Conservation (phyloP, 176 grass and related monocot genomes). For the Zea luxurians region DNA sequence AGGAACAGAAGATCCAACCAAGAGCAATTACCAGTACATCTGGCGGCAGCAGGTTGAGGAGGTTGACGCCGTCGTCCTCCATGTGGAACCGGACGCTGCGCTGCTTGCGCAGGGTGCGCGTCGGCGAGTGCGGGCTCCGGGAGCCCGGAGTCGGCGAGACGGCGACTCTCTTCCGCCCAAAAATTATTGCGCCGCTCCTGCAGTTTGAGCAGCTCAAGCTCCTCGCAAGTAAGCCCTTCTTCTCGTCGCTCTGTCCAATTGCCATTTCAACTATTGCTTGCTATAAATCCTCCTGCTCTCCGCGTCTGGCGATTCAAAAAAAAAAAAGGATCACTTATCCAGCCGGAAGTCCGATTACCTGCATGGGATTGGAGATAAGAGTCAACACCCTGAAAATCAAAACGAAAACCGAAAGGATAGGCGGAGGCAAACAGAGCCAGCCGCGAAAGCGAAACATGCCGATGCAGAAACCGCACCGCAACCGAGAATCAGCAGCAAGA, state of each 20-base stretch:
- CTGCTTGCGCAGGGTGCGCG: conserved; percentile 51
- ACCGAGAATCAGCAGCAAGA: background rate
- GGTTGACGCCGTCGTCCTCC: conserved; percentile 38
- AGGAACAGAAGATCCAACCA: too few species aligned
- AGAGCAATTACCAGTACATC: conserved; percentile 63
- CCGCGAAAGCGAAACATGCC: background rate
- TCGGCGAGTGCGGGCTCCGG: conserved; percentile 39
- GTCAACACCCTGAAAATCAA: background rate
- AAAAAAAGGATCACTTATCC: background rate
- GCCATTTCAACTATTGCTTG: conserved; percentile 46
- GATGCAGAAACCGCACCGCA: background rate
- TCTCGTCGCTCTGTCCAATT: conserved; percentile 44
- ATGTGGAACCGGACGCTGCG: conserved; percentile 47
- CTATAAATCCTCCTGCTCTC: background rate
- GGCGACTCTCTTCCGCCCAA: conserved; percentile 75
- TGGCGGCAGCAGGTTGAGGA: conserved; percentile 56
- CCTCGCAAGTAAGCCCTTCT: conserved; percentile 42
- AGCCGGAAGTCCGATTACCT: conserved; percentile 13
- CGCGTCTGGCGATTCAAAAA: background rate
- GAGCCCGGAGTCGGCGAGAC: conserved; percentile 38
- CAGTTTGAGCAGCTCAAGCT: conserved; percentile 42
- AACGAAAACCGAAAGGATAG: background rate
- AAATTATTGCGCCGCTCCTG: conserved; percentile 53
- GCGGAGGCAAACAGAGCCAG: background rate
- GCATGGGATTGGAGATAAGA: background rate